Evolutionary conservation across 2,329 filamentous ascomycete genomes (phyloP).

Genomic region (Stachybotrys chlorohalonatus): DNA sequence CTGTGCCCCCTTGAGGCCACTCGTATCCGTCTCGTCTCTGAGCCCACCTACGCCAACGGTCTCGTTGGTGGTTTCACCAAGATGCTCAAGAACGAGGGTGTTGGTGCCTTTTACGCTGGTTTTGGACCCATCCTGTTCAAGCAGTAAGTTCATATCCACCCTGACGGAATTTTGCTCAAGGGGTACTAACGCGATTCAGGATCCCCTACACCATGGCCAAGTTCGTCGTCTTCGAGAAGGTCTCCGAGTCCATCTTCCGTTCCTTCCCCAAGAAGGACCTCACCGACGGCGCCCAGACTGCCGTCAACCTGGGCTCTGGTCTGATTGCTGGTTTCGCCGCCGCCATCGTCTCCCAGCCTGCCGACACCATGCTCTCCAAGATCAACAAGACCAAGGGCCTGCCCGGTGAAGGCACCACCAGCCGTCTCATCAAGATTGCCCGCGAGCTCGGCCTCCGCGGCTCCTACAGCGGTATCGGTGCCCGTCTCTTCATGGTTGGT

Average conservation of each 20-base stretch:
- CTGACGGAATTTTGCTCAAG: neutral
- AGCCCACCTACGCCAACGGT: conserved; percentile 76
- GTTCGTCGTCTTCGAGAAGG: conserved; percentile 91
- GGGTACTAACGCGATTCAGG: conserved; percentile 31
- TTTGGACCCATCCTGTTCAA: conserved; percentile 76
- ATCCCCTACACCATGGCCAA: conserved; percentile 93
- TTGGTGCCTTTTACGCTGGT: conserved; percentile 82
- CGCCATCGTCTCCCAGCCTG: conserved; percentile 78
- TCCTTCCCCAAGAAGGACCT: conserved; percentile 61
- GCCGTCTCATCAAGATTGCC: conserved; percentile 78
- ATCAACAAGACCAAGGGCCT: conserved; percentile 92
- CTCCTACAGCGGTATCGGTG: conserved; percentile 72
- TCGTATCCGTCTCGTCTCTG: conserved; percentile 85
- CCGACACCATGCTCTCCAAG: conserved; percentile 90
- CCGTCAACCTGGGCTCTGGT: conserved; percentile 62
- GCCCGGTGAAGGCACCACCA: conserved; percentile 74
- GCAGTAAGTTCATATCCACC: conserved; percentile 22
- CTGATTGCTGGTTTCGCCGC: conserved; percentile 65
- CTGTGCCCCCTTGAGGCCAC: conserved; percentile 89
- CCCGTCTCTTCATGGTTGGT: conserved; percentile 56
- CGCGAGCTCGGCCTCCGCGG: conserved; percentile 76
- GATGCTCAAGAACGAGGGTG: conserved; percentile 74
- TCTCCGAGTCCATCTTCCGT: conserved; percentile 64
- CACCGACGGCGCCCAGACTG: conserved; percentile 62
- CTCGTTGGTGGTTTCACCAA: conserved; percentile 72